Evolutionary conservation across 1,139 yeast genomes (phyloP), one percentile per base, ranked within the genome.

Genomic region (Yamadazyma siamensis): DNA sequence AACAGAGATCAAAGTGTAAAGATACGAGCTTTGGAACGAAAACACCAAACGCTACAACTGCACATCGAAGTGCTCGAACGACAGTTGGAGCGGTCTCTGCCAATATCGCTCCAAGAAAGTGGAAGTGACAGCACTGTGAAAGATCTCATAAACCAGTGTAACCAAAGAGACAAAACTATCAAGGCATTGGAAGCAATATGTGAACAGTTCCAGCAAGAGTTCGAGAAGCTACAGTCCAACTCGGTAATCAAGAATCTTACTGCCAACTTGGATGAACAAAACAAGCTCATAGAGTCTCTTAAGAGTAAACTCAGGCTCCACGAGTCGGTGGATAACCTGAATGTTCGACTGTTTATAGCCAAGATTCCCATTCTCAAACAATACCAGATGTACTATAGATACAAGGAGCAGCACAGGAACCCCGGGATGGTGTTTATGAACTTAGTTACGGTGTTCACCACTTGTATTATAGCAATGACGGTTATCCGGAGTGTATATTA

Each of bases 341-440:
- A 31, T 9, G 27, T 52, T 11, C 41, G 40, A 11, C 31, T 34
- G 13, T 54, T 60, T 26, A 5, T 61, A 13, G 25, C 37, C 5
- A 52, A 48, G 23, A 35, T 63, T 12, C 71, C 71, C 3, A 49
- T 62, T 22, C 33, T 62, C 11, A 61, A 57, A 32, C 66, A 63
- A 32, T 56, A 58, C 36, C 52, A 50, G 27, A 37, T 48, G 29
- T 56, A 47, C 29, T 51, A 43, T 39, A 50, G 52, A 26, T 60
- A 61, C 28, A 54, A 47, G 32, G 46, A 54, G 21, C 56, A 50
- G 6, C 49, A 48, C 21, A 50, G 44, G 27, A 49, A 40, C 25
- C 15, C 38, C 7, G 58, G 57, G 10, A 28, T 46, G 11, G 14
- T 57, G 6, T 19, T 53, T 3, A 25, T 59, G 4, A 56, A 59